Percentiles rank a stretch among this genome's conserved stretches.
phyloP scores from a whole-genome alignment of 2,329 filamentous ascomycete species.

The Aspergillus ochraceus region DNA sequence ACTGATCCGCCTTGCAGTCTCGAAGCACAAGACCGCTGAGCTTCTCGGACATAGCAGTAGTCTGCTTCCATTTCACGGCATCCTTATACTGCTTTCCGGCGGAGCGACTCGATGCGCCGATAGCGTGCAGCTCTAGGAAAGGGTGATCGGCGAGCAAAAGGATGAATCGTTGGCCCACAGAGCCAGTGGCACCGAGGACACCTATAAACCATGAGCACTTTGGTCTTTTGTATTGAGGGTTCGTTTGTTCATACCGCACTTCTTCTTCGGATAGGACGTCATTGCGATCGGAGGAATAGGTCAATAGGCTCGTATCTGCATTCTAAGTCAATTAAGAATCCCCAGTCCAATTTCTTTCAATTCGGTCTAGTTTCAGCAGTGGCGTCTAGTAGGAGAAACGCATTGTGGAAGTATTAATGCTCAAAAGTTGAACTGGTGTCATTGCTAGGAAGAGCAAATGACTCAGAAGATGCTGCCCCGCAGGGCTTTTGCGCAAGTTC shows the following conservation, averaged over 20 bases:
- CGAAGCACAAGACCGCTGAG: conserved; percentile 80
- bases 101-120: conserved; percentile 85
- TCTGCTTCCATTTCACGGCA: conserved; percentile 94
- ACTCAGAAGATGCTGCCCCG: background rate
- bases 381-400: background rate
- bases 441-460: background rate
- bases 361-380: background rate
- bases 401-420: background rate
- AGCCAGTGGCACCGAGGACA: conserved; percentile 89
- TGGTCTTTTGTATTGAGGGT: background rate
- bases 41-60: conserved; percentile 72
- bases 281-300: conserved; percentile 22
- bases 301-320: conserved; percentile 1
- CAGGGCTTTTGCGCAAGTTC: background rate
- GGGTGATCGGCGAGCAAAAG: conserved; percentile 87
- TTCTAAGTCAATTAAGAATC: background rate
- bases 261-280: conserved; percentile 38
- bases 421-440: background rate
- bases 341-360: background rate
- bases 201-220: conserved; percentile 44
- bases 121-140: conserved; percentile 78
- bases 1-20: conserved; percentile 79
- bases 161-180: conserved; percentile 93
- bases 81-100: conserved; percentile 93
- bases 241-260: conserved; percentile 35